Base-by-base conservation (phyloP, 2,329 filamentous ascomycete genomes). In the Cladophialophora yegresii region DNA sequence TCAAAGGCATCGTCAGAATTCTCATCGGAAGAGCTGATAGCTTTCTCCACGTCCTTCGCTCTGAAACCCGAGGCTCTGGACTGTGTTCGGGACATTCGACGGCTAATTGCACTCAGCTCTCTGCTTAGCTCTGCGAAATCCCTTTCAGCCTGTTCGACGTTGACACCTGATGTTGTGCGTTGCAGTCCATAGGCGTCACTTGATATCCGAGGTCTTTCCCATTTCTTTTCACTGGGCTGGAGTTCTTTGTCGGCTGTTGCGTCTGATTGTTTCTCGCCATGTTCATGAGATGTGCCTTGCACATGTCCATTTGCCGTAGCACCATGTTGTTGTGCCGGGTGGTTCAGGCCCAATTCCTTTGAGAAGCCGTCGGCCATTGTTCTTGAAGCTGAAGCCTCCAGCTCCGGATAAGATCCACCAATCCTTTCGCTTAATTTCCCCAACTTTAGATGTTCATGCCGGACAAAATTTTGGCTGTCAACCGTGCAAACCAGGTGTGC, bases 1-100 rank as follows among this genome's bases (percentile, higher is more conserved):
- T 96, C 88, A 76, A 95, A 96, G 9, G 83, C 80, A 61, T 85
- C 85, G 1, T 80, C 81, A 0, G 79, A 79, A 51, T 82, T 80
- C 0, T 80, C 80, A 2, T 77, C 76, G 0, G 76, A 72, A 1
- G 77, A 73, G 30, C 76, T 76, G 2, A 75, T 74, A 1, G 76
- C 80, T 75, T 89, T 89, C 71, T 91, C 89, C 8, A 85, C 72
- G 77, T 89, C 88, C 28, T 75, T 61, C 1, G 63, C 51, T 43
- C 65, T 70, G 3, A 71, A 61, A 43, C 71, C 73, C 1, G 74
- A 75, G 6, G 65, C 67, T 50, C 71, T 73, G 61, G 66, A 75
- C 3, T 71, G 69, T 28, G 75, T 75, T 49, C 72, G 72, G 2
- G 77, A 79, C 40, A 78, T 58, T 43, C 72, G 72, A 33, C 73